Conservation (phyloP, 257 asterid genomes). For the Solanum dulcamara region DNA sequence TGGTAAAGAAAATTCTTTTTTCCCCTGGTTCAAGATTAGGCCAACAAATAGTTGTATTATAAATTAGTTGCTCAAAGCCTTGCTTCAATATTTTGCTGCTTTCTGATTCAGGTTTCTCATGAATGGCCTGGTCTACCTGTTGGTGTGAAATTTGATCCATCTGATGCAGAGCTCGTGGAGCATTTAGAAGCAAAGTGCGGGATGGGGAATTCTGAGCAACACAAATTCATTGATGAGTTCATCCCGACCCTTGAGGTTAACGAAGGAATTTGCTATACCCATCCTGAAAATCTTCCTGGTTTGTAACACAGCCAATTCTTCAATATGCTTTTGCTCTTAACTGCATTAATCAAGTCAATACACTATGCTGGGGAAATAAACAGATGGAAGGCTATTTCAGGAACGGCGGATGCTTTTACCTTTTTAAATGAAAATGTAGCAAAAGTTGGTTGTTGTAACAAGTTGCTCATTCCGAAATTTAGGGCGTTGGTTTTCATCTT, state of each 20-base stretch:
- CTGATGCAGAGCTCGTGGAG: constrained; percentile 66
- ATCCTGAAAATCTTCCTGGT: constrained; percentile 99
- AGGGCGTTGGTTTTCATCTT: not conserved
- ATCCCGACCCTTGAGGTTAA: constrained; percentile 66
- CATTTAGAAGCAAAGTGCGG: constrained; percentile 85
- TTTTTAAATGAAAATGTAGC: not conserved
- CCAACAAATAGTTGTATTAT: not conserved
- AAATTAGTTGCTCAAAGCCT: not conserved
- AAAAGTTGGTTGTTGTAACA: not conserved
- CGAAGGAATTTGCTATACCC: constrained; percentile 80
- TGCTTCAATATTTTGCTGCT: not conserved
- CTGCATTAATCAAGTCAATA: not conserved
- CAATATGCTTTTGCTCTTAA: not conserved
- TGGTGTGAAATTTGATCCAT: constrained; percentile 86
- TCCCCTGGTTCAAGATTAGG: not conserved
- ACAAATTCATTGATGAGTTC: constrained; percentile 59
- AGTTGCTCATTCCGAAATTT: not conserved
- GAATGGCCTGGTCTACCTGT: constrained; percentile 84
- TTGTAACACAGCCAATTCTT: not conserved
- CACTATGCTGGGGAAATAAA: not conserved
- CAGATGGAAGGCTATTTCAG: not conserved
- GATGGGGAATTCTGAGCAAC: constrained; percentile 34
- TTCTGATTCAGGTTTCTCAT: constrained; percentile 32
- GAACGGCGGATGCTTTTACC: not conserved
- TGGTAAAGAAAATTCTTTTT: not conserved